Evolutionary conservation across 352 stramenopile species (phyloP).

Genomic region (Globisporangium uncinulatum): DNA sequence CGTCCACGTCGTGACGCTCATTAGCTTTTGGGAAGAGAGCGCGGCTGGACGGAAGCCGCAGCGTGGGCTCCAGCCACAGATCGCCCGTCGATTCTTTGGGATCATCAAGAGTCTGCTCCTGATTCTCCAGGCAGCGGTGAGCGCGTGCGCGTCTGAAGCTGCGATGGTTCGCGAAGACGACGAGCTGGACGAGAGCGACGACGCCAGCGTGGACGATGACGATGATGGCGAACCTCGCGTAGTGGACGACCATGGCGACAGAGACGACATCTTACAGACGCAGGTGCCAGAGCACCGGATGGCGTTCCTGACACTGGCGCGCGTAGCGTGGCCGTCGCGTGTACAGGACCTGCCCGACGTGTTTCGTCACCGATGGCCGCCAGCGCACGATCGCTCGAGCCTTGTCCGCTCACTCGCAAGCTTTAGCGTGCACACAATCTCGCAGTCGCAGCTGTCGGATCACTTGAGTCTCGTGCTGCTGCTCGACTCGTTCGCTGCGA

Average conservation of each 20-base stretch:
- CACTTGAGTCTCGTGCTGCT: conserved; percentile 75
- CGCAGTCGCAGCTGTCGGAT: conserved; percentile 33
- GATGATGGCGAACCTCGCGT: conserved; percentile 12
- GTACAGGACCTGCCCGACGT: conserved; percentile 42
- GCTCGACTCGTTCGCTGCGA: conserved; percentile 76
- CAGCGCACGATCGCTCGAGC: conserved; percentile 34
- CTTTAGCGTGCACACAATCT: conserved; percentile 39
- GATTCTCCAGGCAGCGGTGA: conserved; percentile 31
- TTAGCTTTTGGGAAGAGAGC: conserved; percentile 82
- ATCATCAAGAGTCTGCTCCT: conserved; percentile 66
- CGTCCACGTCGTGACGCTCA: conserved; percentile 71
- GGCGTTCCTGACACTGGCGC: conserved; percentile 29
- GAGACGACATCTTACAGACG: conserved; percentile 7
- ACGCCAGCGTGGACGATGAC: conserved; percentile 9
- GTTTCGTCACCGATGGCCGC: conserved; percentile 55
- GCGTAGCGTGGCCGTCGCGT: conserved; percentile 35
- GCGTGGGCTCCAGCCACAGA: conserved; percentile 66
- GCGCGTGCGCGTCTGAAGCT: conserved; percentile 5
- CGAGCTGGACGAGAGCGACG: conserved; percentile 9
- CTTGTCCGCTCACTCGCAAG: conserved; percentile 39
- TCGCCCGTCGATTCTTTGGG: conserved; percentile 68
- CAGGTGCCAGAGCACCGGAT: conserved; percentile 27
- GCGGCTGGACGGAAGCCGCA: conserved; percentile 56
- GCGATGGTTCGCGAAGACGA: neutral
- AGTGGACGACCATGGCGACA: conserved; percentile 13